Conservation (phyloP, 257 asterid species). For the Coffea canephora region DNA sequence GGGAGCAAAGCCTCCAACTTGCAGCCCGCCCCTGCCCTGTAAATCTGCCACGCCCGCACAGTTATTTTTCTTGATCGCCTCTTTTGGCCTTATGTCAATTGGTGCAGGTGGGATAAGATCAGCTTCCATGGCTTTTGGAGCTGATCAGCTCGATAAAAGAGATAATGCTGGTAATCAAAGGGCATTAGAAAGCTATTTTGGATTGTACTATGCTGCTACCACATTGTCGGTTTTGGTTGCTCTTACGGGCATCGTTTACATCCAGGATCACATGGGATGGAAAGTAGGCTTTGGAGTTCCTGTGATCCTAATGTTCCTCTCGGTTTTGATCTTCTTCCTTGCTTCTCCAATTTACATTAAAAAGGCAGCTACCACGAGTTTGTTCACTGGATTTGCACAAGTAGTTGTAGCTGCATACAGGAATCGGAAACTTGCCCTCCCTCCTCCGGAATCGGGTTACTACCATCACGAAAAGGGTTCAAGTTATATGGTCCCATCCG, state of each 20-base stretch:
- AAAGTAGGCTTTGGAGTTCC: constrained; percentile 65
- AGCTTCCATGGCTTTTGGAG: constrained; percentile 70
- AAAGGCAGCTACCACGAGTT: constrained; percentile 29
- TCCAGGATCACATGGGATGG: constrained; percentile 67
- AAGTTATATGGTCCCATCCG: constrained; percentile 32
- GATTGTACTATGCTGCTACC: constrained; percentile 63
- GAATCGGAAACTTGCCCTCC: constrained; percentile 34
- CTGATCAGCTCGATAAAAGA: constrained; percentile 51
- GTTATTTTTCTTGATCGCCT: constrained; percentile 31
- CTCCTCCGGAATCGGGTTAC: constrained; percentile 25
- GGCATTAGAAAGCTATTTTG: constrained; percentile 49
- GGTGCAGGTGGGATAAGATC: constrained; percentile 74
- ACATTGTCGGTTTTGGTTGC: constrained; percentile 48
- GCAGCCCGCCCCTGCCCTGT: constrained; percentile 31
- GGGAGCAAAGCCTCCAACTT: constrained; percentile 43
- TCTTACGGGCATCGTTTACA: constrained; percentile 49
- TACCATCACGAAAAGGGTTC: constrained; percentile 46
- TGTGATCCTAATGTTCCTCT: constrained; percentile 47
- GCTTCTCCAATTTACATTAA: constrained; percentile 53
- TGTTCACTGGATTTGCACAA: constrained; percentile 40
- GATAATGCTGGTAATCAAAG: constrained; percentile 29
- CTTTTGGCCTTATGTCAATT: constrained; percentile 54
- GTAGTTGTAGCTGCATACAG: constrained; percentile 48
- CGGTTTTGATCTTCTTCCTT: constrained; percentile 40
- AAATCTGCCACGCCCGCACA: constrained; percentile 40